These are phyloP conservation scores for Diaporthe eres DNA, from an alignment of 2,329 filamentous ascomycete genomes.

Conservation along the genomic window DNA sequence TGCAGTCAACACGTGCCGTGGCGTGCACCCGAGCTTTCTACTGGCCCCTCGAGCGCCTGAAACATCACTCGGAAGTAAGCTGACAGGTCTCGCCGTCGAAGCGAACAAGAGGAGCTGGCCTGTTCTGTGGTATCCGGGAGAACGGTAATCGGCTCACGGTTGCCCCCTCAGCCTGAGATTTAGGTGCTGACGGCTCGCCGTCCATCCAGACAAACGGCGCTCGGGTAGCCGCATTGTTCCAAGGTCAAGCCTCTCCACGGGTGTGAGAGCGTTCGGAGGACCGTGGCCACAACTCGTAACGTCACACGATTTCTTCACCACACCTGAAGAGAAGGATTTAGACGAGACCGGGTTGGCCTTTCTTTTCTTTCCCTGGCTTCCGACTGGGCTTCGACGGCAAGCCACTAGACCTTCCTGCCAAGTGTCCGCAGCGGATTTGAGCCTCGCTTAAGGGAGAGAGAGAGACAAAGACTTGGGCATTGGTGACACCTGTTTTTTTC, in stretches of 20 bases:
- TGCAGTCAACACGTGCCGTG: neutral
- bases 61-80: constrained; percentile 14
- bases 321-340: neutral
- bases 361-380: neutral
- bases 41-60: neutral
- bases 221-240: constrained; percentile 14
- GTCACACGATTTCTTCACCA: constrained; percentile 17
- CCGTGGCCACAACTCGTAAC: constrained; percentile 11
- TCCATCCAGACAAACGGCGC: constrained; percentile 4
- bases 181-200: neutral
- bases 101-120: neutral
- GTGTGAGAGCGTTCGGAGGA: neutral
- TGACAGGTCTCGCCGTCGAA: constrained; percentile 1
- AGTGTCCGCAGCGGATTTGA: neutral
- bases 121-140: neutral
- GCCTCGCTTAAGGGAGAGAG: constrained; percentile 7
- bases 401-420: constrained; percentile 2
- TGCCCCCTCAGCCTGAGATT: neutral
- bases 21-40: neutral
- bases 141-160: neutral
- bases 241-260: constrained; percentile 10
- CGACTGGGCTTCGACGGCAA: neutral
- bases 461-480: constrained; percentile 20
- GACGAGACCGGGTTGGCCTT: neutral
- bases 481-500: neutral